phyloP scores from a whole-genome alignment of 2,329 filamentous ascomycete genomes.

The Penicillium corylophilum region DNA sequence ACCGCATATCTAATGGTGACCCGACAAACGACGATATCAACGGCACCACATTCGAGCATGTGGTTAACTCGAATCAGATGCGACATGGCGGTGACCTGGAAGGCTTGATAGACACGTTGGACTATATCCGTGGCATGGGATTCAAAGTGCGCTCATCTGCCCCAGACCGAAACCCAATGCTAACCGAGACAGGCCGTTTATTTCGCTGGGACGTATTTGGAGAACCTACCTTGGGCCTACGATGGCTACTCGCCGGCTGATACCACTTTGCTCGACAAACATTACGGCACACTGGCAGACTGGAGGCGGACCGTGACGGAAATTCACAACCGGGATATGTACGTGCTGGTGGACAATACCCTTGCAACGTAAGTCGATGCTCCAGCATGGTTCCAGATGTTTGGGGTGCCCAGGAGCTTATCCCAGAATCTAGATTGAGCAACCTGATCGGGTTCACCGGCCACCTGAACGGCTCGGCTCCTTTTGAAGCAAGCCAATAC shows the following conservation, averaged over 20 bases:
- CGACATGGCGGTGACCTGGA: conserved; percentile 61
- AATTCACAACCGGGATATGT: conserved; percentile 62
- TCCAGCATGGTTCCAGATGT: background rate
- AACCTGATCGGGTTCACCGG: conserved; percentile 64
- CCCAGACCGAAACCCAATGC: background rate
- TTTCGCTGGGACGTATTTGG: conserved; percentile 61
- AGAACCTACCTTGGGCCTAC: conserved; percentile 63
- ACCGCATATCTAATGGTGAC: conserved; percentile 64
- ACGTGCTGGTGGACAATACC: conserved; percentile 65
- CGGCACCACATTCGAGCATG: conserved; percentile 60
- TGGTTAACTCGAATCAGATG: conserved; percentile 60
- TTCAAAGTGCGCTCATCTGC: conserved; percentile 49
- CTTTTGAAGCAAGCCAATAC: conserved; percentile 58
- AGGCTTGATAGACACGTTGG: conserved; percentile 59
- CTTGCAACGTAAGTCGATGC: conserved; percentile 54
- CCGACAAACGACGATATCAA: conserved; percentile 63
- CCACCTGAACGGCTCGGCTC: conserved; percentile 57
- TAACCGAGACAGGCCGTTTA: conserved; percentile 52
- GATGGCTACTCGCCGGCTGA: conserved; percentile 62
- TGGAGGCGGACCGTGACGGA: conserved; percentile 59
- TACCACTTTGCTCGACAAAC: conserved; percentile 61
- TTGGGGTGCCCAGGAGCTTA: background rate
- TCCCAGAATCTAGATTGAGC: conserved; percentile 42
- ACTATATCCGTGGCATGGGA: conserved; percentile 64
- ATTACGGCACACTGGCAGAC: conserved; percentile 58